These are phyloP conservation scores for Daldinia grandis DNA, from an alignment of 495 filamentous ascomycete genomes.

Conservation along the genomic window DNA sequence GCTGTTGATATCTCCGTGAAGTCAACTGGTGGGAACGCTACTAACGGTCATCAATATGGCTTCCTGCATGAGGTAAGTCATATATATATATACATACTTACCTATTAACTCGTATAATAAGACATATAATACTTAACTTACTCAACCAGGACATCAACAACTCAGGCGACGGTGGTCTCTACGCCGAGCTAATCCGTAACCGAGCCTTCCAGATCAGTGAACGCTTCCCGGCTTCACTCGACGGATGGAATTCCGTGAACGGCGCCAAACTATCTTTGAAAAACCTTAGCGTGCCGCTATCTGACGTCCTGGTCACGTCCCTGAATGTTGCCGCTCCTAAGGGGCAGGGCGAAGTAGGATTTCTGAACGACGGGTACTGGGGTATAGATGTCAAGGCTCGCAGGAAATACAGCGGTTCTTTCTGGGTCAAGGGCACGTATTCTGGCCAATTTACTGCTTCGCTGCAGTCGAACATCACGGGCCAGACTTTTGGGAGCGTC, in stretches of 20 bases:
- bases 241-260: slow-evolving; percentile 64
- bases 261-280: slow-evolving; percentile 60
- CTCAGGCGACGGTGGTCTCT: slow-evolving; percentile 79
- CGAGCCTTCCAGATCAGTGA: slow-evolving; percentile 67
- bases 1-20: slow-evolving; percentile 47
- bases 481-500: slow-evolving; percentile 54
- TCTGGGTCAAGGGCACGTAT: slow-evolving; percentile 63
- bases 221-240: slow-evolving; percentile 53
- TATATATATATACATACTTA: neutral
- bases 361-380: slow-evolving; percentile 68
- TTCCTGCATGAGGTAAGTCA: slow-evolving; percentile 51
- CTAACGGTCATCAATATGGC: slow-evolving; percentile 50
- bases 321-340: slow-evolving; percentile 60
- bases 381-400: slow-evolving; percentile 63
- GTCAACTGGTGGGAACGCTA: slow-evolving; percentile 50
- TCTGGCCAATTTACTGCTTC: slow-evolving; percentile 54
- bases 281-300: slow-evolving; percentile 57
- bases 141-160: slow-evolving; percentile 70
- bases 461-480: slow-evolving; percentile 57
- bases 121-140: neutral
- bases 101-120: neutral
- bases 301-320: slow-evolving; percentile 64
- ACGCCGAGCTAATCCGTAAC: slow-evolving; percentile 77
- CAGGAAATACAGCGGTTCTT: slow-evolving; percentile 62
- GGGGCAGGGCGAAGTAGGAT: slow-evolving; percentile 55